Conservation (phyloP, 768 basidiomycete species). For the Agrocybe praecox region DNA sequence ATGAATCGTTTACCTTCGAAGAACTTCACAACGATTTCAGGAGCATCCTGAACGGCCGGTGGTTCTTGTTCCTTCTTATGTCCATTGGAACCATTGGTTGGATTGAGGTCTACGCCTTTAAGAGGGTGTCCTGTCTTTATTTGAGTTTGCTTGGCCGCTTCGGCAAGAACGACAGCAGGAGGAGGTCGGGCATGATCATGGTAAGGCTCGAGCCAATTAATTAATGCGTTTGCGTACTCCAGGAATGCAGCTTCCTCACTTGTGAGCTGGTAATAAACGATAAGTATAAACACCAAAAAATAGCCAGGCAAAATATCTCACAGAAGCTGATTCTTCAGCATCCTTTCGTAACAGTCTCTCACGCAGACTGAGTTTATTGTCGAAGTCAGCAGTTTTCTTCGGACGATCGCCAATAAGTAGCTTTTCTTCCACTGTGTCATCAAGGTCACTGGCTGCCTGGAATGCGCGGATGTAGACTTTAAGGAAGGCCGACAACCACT, state of each 20-base stretch:
- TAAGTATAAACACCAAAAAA: not conserved
- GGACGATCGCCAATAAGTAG: constrained; percentile 80
- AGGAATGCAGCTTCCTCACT: constrained; percentile 59
- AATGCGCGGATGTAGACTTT: constrained; percentile 79
- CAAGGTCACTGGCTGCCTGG: constrained; percentile 78
- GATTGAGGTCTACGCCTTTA: constrained; percentile 61
- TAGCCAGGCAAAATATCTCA: not conserved
- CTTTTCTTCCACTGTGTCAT: constrained; percentile 81
- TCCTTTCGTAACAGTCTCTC: constrained; percentile 58
- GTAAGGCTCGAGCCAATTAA: constrained; percentile 78
- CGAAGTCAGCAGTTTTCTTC: constrained; percentile 56
- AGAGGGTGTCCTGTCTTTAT: constrained; percentile 70
- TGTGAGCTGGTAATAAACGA: constrained; percentile 53
- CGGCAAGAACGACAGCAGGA: constrained; percentile 68
- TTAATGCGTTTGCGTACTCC: constrained; percentile 61
- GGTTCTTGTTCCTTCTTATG: constrained; percentile 76
- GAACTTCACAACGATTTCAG: constrained; percentile 52
- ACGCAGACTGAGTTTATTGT: constrained; percentile 50
- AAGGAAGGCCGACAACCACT: constrained; percentile 74
- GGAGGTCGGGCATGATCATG: constrained; percentile 76
- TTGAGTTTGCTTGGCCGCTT: constrained; percentile 73
- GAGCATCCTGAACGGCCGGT: constrained; percentile 64
- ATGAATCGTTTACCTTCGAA: constrained; percentile 56
- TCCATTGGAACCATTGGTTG: constrained; percentile 43
- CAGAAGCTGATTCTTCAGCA: constrained; percentile 45